Percentiles rank a stretch among this genome's conserved stretches.
phyloP scores from a whole-genome alignment of 495 filamentous ascomycete species.

The Penicillium antarcticum region DNA sequence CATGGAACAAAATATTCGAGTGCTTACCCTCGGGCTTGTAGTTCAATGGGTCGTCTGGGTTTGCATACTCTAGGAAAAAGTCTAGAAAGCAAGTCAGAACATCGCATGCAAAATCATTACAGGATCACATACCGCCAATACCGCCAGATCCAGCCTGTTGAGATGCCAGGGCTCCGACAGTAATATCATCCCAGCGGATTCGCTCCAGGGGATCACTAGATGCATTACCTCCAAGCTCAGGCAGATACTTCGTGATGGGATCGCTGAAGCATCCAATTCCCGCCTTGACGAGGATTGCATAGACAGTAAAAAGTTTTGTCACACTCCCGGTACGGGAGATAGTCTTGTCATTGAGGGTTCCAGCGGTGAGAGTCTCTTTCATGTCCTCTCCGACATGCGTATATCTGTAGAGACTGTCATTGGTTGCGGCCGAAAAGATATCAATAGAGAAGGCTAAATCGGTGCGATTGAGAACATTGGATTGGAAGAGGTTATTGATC shows the following conservation, averaged over 20 bases:
- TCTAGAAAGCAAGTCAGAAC: neutral
- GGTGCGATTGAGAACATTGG: slow-evolving; percentile 1
- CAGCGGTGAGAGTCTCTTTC: neutral
- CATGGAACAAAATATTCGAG: neutral
- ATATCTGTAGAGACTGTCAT: slow-evolving; percentile 7
- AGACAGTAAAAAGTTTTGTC: slow-evolving; percentile 45
- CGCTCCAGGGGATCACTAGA: slow-evolving; percentile 14
- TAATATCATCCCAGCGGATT: slow-evolving; percentile 38
- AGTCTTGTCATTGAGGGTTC: slow-evolving; percentile 25
- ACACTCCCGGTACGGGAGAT: slow-evolving; percentile 48
- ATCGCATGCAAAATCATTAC: neutral
- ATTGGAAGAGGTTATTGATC: neutral
- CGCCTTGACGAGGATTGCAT: slow-evolving; percentile 43
- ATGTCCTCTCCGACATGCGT: slow-evolving; percentile 7
- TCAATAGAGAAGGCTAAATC: slow-evolving; percentile 8
- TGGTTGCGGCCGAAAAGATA: slow-evolving; percentile 11
- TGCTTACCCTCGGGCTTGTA: neutral
- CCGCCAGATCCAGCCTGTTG: slow-evolving; percentile 37
- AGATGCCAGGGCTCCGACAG: slow-evolving; percentile 37
- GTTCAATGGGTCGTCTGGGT: neutral
- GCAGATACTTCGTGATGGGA: slow-evolving; percentile 48
- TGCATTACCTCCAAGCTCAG: slow-evolving; percentile 39
- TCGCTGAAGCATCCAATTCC: slow-evolving; percentile 45
- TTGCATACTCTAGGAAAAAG: neutral
- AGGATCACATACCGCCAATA: slow-evolving; percentile 12